These are phyloP conservation scores for Tolypocladium paradoxum DNA, from an alignment of 2,329 filamentous ascomycete genomes.

Conservation along the genomic window DNA sequence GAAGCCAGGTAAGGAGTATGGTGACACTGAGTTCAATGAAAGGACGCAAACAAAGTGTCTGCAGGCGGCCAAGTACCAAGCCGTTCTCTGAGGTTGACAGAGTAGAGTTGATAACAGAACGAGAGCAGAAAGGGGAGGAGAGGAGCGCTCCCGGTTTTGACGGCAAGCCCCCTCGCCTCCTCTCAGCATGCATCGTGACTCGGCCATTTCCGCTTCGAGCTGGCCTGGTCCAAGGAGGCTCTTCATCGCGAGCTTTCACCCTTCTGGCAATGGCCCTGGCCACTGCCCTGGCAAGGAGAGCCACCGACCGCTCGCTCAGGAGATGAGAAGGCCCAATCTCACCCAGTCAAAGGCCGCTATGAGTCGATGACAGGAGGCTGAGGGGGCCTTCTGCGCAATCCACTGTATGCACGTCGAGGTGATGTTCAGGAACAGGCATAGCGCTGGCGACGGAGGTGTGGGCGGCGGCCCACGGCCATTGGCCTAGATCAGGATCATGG, in stretches of 20 bases:
- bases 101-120: slow-evolving; percentile 21
- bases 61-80: slow-evolving; percentile 20
- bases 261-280: too few species aligned
- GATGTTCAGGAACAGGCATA: slow-evolving; percentile 22
- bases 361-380: neutral
- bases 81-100: slow-evolving; percentile 12
- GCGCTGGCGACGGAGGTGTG: slow-evolving; percentile 7
- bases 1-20: slow-evolving; percentile 22
- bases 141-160: slow-evolving; percentile 5
- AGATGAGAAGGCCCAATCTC: slow-evolving; percentile 3
- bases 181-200: slow-evolving; percentile 2
- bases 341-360: slow-evolving; percentile 2
- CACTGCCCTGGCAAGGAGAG: too few species aligned
- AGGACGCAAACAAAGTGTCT: slow-evolving; percentile 27
- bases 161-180: slow-evolving; percentile 5
- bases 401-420: neutral
- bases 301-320: neutral
- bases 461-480: slow-evolving; percentile 2
- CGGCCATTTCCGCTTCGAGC: slow-evolving; percentile 8
- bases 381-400: neutral
- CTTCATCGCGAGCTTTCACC: neutral
- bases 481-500: neutral
- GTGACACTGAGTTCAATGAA: slow-evolving; percentile 23
- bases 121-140: slow-evolving; percentile 2
- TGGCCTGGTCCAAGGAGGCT: neutral